A percentile compares a stretch with the other conserved stretches of the same genome.
These are phyloP conservation scores for Xylaria multiplex DNA, from an alignment of 2,329 filamentous ascomycete genomes.

Conservation along the genomic window DNA sequence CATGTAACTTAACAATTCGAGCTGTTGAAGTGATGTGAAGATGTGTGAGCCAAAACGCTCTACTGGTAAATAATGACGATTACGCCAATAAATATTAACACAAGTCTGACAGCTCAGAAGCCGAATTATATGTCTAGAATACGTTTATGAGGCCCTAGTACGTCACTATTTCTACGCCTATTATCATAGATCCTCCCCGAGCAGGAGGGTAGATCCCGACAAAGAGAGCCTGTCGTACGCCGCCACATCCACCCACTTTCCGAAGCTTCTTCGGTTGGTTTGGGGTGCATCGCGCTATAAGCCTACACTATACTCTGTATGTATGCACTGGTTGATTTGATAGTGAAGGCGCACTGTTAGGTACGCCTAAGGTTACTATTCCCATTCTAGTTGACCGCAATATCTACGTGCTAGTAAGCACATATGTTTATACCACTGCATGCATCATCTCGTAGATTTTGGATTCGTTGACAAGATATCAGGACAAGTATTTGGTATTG, in stretches of 20 bases:
- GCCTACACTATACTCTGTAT: neutral
- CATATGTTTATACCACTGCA: neutral
- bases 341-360: neutral
- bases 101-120: neutral
- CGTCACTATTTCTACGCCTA: slow-evolving; percentile 11
- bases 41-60: neutral
- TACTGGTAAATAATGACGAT: neutral
- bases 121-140: neutral
- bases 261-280: slow-evolving; percentile 20
- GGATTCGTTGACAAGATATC: neutral
- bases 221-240: slow-evolving; percentile 22
- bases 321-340: neutral
- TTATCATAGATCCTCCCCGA: slow-evolving; percentile 26
- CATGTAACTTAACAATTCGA: neutral
- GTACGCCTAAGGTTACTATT: neutral
- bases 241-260: slow-evolving; percentile 32
- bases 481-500: neutral
- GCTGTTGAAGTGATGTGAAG: neutral
- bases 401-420: neutral
- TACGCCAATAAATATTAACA: neutral
- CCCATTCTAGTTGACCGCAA: neutral
- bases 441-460: too few species aligned
- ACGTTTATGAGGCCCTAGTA: slow-evolving; percentile 2
- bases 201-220: slow-evolving; percentile 23
- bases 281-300: slow-evolving; percentile 16